These are phyloP conservation scores for Adansonia digitata DNA, from an alignment of 345 rosid species.

Conservation along the genomic window DNA sequence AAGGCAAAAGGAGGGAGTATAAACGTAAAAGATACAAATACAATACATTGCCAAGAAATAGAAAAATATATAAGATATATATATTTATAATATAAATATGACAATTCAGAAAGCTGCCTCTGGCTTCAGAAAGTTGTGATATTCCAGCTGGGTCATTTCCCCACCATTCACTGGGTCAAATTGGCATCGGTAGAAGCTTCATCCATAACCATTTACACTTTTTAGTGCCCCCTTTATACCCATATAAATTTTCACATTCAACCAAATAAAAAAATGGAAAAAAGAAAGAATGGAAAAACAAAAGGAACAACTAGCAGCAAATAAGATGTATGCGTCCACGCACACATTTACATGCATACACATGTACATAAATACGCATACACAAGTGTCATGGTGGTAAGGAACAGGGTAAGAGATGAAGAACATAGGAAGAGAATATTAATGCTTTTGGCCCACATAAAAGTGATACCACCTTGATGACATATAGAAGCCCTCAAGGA, in stretches of 20 bases:
- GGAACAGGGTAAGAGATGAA: background rate
- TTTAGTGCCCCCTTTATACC: background rate
- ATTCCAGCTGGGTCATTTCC: conserved; percentile 85
- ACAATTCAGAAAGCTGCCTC: conserved; percentile 45
- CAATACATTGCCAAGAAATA: background rate
- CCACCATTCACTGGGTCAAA: conserved; percentile 89
- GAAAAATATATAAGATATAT: background rate
- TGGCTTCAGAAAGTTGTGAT: conserved; percentile 78
- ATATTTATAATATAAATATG: background rate
- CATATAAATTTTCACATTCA: background rate
- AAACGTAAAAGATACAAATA: background rate
- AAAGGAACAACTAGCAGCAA: background rate
- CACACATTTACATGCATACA: conserved; percentile 1
- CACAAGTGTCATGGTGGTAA: background rate
- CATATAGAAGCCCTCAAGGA: background rate
- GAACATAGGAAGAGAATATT: background rate
- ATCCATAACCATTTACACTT: conserved; percentile 16
- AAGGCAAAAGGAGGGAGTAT: background rate
- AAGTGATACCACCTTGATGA: background rate
- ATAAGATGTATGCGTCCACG: too few relatives aligned
- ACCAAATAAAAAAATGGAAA: background rate
- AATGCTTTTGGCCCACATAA: background rate
- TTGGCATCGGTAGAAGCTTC: conserved; percentile 87
- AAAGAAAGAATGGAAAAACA: too few relatives aligned
- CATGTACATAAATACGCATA: background rate